Evolutionary conservation across 164 flowering plant species (phyloP).

Genomic region (Piper betle): DNA sequence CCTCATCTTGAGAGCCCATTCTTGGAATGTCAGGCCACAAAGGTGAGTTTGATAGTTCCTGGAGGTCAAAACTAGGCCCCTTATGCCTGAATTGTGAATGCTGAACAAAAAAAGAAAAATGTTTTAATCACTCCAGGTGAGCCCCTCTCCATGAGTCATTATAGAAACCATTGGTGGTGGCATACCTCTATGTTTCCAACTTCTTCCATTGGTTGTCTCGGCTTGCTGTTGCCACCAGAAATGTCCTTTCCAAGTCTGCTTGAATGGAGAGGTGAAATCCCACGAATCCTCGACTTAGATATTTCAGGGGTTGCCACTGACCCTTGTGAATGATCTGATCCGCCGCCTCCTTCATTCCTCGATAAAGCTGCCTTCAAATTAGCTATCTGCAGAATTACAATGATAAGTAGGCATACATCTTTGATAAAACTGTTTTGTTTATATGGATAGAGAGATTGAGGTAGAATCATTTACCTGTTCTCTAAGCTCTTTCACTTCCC

Average conservation of each 20-base stretch:
- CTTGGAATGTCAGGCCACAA: constrained; percentile 41
- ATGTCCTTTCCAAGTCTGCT: constrained; percentile 22
- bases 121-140: too few relatives aligned
- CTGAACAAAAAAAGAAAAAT: constrained; percentile 18
- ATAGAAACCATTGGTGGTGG: too few relatives aligned
- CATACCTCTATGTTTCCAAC: constrained; percentile 39
- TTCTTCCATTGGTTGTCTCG: constrained; percentile 38
- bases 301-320: constrained; percentile 16
- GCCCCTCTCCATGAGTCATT: too few relatives aligned
- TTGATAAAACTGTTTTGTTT: not conserved
- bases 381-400: constrained; percentile 34
- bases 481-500: constrained; percentile 60
- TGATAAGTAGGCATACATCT: not conserved
- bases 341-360: constrained; percentile 33
- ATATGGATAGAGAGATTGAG: not conserved
- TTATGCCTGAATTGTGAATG: constrained; percentile 34
- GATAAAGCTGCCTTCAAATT: constrained; percentile 66
- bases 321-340: not conserved
- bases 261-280: constrained; percentile 27
- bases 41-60: constrained; percentile 45
- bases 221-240: constrained; percentile 7
- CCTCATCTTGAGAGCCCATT: constrained; percentile 20
- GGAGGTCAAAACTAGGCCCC: constrained; percentile 50
- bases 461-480: constrained; percentile 37
- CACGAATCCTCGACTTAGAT: constrained; percentile 20